phyloP scores from a whole-genome alignment of 2,329 filamentous ascomycete species.

The Sarocladiaceae sp. region DNA sequence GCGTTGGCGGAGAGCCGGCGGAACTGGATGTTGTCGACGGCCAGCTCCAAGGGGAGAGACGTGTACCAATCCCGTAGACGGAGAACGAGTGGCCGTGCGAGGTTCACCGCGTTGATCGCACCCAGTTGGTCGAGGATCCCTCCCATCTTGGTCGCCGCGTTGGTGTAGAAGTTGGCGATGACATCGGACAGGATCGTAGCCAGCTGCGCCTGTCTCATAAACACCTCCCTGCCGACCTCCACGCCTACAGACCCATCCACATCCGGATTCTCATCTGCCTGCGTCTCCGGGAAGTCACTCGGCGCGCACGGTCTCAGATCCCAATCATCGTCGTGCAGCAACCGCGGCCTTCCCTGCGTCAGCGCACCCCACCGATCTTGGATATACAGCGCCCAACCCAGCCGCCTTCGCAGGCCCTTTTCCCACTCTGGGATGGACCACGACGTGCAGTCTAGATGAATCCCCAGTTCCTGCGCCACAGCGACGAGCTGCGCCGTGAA shows the following conservation, averaged over 20 bases:
- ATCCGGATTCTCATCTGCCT: constrained; percentile 26
- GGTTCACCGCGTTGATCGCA: constrained; percentile 25
- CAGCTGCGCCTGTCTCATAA: constrained; percentile 43
- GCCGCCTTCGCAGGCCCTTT: constrained; percentile 1
- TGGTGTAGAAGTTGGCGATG: constrained; percentile 40
- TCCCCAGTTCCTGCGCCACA: constrained; percentile 4
- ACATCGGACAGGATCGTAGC: constrained; percentile 46
- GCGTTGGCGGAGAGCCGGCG: constrained; percentile 35
- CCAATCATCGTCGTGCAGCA: constrained; percentile 50
- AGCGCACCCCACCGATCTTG: constrained; percentile 58
- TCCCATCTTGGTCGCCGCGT: constrained; percentile 22
- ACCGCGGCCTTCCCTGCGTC: constrained; percentile 50
- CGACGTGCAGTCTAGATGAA: constrained; percentile 5
- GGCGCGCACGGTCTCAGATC: constrained; percentile 33
- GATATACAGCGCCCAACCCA: constrained; percentile 27
- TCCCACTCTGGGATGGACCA: constrained; percentile 7
- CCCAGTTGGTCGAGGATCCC: constrained; percentile 26
- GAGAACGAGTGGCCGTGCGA: constrained; percentile 26
- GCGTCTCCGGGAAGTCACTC: constrained; percentile 33
- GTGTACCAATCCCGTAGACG: constrained; percentile 37
- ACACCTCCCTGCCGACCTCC: constrained; percentile 39
- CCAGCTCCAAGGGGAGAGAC: constrained; percentile 36
- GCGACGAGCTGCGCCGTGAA: constrained; percentile 4
- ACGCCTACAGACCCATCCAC: constrained; percentile 34
- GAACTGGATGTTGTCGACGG: constrained; percentile 34